A percentile compares a stretch with the other conserved stretches of the same genome.
Evolutionary conservation across 2,329 filamentous ascomycete genomes (phyloP).

Genomic region (Westerdykella sp.): DNA sequence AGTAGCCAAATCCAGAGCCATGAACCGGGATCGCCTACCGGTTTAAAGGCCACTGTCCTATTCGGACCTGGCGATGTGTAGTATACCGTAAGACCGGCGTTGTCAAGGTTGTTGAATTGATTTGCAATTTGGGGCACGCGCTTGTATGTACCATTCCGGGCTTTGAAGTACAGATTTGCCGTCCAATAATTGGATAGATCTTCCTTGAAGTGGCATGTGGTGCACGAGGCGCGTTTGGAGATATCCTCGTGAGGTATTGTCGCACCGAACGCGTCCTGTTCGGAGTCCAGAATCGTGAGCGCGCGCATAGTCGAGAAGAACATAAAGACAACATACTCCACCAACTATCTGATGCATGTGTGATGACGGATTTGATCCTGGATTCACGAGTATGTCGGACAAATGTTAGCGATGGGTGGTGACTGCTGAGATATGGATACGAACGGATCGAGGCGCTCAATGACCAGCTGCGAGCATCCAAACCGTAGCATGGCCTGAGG

Average conservation of each 20-base stretch:
- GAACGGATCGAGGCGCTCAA: slow-evolving; percentile 18
- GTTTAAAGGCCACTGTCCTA: slow-evolving; percentile 15
- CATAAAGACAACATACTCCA: slow-evolving; percentile 6
- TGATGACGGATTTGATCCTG: slow-evolving; percentile 12
- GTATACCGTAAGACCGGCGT: slow-evolving; percentile 16
- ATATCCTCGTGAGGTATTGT: slow-evolving; percentile 13
- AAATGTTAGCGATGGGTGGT: not conserved
- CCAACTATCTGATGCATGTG: slow-evolving; percentile 19
- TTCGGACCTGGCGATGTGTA: slow-evolving; percentile 12
- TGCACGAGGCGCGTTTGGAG: slow-evolving; percentile 12
- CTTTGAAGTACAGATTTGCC: slow-evolving; percentile 12
- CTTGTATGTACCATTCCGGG: slow-evolving; percentile 13
- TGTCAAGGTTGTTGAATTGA: slow-evolving; percentile 17
- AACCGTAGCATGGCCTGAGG: slow-evolving; percentile 18
- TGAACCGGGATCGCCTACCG: slow-evolving; percentile 3
- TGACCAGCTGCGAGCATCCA: slow-evolving; percentile 16
- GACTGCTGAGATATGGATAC: not conserved
- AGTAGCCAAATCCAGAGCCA: not conserved
- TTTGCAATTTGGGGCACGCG: slow-evolving; percentile 13
- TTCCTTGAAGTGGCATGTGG: slow-evolving; percentile 14
- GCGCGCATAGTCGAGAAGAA: not conserved
- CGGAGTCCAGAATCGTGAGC: not conserved
- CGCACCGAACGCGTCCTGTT: slow-evolving; percentile 13
- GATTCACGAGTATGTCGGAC: slow-evolving; percentile 15
- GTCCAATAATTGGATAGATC: slow-evolving; percentile 14